Evolutionary conservation across 2,329 filamentous ascomycete species (phyloP), one percentile per base, ranked within the genome.

Genomic region (Ceratocystis albifundus): DNA sequence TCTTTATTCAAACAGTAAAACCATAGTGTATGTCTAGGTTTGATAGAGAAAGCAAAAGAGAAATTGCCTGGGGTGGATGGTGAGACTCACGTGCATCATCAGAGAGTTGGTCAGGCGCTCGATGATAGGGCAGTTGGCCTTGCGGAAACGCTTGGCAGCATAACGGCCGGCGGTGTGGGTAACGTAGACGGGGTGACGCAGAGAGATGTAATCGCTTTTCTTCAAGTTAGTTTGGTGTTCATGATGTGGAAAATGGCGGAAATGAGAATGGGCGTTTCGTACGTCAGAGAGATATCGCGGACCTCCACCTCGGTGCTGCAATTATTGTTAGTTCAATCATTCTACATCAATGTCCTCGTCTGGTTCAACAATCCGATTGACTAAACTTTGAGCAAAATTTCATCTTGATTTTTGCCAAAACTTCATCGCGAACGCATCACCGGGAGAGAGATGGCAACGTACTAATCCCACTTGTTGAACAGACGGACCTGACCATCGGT

Each of bases 111-210:
- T 99, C 75, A 99, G 88, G 80, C 94, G 93, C 89, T 99, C 94
- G 78, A 99, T 96, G 88, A 99, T 97, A 76, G 94, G 94, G 90
- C 94, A 99, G 87, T 97, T 95, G 79, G 95, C 94, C 88, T 99
- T 99, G 85, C 94, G 90, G 90, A 99, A 99, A 78, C 95, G 89
- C 91, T 99, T 99, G 82, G 88, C 86, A 78, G 94, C 94, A 87
- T 96, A 99, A 79, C 92, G 90, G 79, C 94, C 94, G 77, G 95
- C 94, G 73, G 92, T 96, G 87, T 99, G 94, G 79, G 94, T 91
- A 82, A 96, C 87, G 84, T 97, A 99, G 84, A 97, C 94, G 75
- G 94, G 94, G 74, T 92, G 88, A 80, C 94, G 91, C 85, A 99
- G 96, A 82, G 96, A 94, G 80, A 99, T 94, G 86, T 99, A 99